Percentiles rank a stretch among this genome's conserved stretches.
Evolutionary conservation across 805 yeast species (phyloP).

Genomic region (Candida ascalaphidarum): DNA sequence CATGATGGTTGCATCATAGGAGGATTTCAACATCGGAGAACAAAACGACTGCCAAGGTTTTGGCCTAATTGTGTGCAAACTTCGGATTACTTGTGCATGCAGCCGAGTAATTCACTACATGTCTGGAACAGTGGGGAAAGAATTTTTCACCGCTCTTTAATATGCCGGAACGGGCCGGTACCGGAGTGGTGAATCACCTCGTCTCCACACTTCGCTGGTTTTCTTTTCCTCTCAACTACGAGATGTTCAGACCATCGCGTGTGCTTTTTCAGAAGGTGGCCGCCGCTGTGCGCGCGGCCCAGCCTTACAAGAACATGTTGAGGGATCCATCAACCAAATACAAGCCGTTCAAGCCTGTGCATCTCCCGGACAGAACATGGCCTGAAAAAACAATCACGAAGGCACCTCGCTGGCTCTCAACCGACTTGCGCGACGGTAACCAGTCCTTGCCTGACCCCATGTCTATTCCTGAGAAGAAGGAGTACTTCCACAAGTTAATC

Average conservation of each 20-base stretch:
- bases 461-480: conserved; percentile 67
- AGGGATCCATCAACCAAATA: conserved; percentile 63
- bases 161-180: no score
- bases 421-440: conserved; percentile 76
- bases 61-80: no score
- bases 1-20: no score
- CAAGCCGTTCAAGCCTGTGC: conserved; percentile 44
- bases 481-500: conserved; percentile 61
- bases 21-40: no score
- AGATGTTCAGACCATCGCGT: conserved; percentile 18
- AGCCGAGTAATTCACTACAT: no score
- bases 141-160: no score
- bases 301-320: conserved; percentile 40
- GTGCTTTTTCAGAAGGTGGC: conserved; percentile 18
- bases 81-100: no score
- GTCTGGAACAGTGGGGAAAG: no score
- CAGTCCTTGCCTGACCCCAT: conserved; percentile 79
- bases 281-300: not conserved
- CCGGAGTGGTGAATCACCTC: no score
- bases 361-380: conserved; percentile 61
- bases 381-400: conserved; percentile 56
- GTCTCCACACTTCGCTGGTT: no score
- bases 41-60: no score
- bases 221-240: no score
- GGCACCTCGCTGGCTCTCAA: conserved; percentile 76